These are phyloP conservation scores for Thuja plicata DNA, from an alignment of 83 land plant genomes.

Conservation along the genomic window DNA sequence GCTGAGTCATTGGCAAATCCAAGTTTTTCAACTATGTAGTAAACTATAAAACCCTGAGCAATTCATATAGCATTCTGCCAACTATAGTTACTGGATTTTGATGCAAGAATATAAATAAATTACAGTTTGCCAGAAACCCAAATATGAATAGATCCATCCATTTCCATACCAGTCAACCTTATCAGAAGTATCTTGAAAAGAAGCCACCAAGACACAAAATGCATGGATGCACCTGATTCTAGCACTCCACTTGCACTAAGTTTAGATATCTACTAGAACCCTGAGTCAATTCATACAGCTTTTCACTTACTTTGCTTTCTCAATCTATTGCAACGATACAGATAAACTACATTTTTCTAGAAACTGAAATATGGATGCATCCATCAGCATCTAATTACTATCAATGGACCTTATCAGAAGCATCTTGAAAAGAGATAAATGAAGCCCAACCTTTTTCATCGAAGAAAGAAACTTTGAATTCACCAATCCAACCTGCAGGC, in stretches of 20 bases:
- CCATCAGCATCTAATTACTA: background rate
- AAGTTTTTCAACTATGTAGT: no score
- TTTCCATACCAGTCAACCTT: background rate
- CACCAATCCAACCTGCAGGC: conserved; percentile 76
- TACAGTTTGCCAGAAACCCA: background rate
- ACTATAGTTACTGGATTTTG: background rate
- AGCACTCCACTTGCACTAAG: background rate
- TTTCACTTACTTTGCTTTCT: background rate
- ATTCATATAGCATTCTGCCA: background rate
- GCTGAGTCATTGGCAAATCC: no score
- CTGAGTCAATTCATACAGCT: background rate
- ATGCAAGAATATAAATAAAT: background rate
- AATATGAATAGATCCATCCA: background rate
- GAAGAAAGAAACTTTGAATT: conserved; percentile 62
- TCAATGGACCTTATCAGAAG: background rate
- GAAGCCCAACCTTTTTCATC: conserved; percentile 77
- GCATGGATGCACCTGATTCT: background rate
- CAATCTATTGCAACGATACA: background rate
- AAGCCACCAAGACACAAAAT: background rate
- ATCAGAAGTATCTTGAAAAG: background rate
- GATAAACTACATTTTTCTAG: no score
- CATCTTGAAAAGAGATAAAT: background rate
- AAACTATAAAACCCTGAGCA: background rate
- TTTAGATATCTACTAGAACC: background rate
- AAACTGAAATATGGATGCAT: background rate